Percentiles rank a stretch among this genome's conserved stretches.
Conservation (phyloP, 2,329 filamentous ascomycete genomes). For the Orbilia ellipsospora region DNA sequence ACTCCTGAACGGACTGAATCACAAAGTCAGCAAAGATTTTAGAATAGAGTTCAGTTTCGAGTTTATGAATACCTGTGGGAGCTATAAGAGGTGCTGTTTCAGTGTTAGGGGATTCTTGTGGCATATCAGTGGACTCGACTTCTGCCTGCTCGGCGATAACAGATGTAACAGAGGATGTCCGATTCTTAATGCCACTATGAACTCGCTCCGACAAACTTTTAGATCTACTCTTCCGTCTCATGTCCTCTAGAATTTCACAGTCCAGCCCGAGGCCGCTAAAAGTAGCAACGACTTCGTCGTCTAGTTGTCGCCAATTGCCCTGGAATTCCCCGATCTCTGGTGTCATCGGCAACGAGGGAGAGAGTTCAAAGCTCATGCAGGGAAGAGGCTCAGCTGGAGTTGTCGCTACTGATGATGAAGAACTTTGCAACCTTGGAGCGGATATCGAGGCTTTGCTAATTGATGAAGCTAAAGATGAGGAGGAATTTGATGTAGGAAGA, state of each 20-base stretch:
- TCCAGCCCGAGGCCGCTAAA: conserved; percentile 52
- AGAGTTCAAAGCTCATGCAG: conserved; percentile 48
- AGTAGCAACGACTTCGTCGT: conserved; percentile 50
- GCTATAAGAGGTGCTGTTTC: not conserved
- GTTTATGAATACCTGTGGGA: conserved; percentile 18
- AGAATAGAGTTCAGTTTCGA: not conserved
- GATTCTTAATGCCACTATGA: conserved; percentile 23
- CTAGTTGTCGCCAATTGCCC: conserved; percentile 52
- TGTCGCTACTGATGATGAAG: conserved; percentile 45
- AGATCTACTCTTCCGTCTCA: conserved; percentile 46
- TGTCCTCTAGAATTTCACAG: conserved; percentile 52
- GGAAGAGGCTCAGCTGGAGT: conserved; percentile 43
- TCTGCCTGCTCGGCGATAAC: conserved; percentile 46
- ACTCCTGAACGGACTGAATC: no score
- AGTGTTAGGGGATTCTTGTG: conserved; percentile 4
- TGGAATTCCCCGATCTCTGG: conserved; percentile 54
- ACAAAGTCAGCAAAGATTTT: no score
- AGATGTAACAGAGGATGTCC: conserved; percentile 27
- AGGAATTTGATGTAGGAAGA: conserved; percentile 49
- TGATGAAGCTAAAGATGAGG: conserved; percentile 47
- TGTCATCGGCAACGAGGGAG: conserved; percentile 51
- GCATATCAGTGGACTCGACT: conserved; percentile 7
- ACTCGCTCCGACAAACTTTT: conserved; percentile 51
- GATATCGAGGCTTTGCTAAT: conserved; percentile 53
- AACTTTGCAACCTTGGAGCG: conserved; percentile 43